Evolutionary conservation across 305 asterid species (phyloP).

Genomic region (Stenogyne calaminthoides): DNA sequence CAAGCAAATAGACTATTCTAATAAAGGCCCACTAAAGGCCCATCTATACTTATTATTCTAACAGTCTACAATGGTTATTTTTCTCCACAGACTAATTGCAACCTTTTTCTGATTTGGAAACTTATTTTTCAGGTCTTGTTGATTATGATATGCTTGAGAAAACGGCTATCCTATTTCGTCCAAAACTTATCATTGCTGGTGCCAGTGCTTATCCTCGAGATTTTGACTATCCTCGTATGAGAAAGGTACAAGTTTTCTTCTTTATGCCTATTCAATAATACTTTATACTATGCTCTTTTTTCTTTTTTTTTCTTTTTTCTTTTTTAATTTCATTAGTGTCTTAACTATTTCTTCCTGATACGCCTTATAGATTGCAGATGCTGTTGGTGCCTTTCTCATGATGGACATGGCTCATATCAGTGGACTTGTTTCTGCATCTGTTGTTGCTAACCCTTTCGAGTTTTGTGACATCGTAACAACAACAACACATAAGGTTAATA

Average conservation of each 20-base stretch:
- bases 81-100: neutral
- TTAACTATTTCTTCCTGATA: slow-evolving; percentile 23
- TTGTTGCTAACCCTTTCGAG: slow-evolving; percentile 89
- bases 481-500: slow-evolving; percentile 87
- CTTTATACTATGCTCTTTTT: slow-evolving; percentile 1
- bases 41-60: too few species aligned
- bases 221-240: slow-evolving; percentile 88
- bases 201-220: slow-evolving; percentile 98
- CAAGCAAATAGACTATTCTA: too few species aligned
- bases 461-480: slow-evolving; percentile 95
- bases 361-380: slow-evolving; percentile 72
- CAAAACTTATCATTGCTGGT: slow-evolving; percentile 94
- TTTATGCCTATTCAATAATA: neutral
- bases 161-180: slow-evolving; percentile 84
- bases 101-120: slow-evolving; percentile 9
- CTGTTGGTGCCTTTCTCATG: slow-evolving; percentile 96
- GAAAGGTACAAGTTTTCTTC: slow-evolving; percentile 53
- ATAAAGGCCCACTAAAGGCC: too few species aligned
- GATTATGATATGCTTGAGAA: slow-evolving; percentile 95
- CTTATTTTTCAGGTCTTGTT: slow-evolving; percentile 60
- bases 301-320: neutral
- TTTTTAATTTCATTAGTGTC: neutral
- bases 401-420: slow-evolving; percentile 99
- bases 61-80: too few species aligned
- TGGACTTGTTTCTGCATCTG: slow-evolving; percentile 95